Evolutionary conservation across 371 early-diverging fungal species (phyloP), one percentile per base, ranked within the genome.

Genomic region (Dentiscutata heterogama): DNA sequence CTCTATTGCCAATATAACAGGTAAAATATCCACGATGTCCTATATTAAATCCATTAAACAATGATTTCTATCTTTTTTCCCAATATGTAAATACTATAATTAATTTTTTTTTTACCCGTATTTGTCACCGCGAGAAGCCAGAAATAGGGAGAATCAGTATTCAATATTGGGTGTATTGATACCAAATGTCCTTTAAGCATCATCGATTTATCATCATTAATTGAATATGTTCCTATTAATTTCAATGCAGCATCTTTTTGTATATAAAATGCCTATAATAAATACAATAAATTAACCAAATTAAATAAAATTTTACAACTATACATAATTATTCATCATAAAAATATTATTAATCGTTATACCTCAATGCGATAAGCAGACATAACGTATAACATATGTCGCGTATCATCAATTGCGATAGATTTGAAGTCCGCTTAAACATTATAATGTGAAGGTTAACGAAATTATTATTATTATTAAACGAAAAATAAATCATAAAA

Each of bases 11-110:
- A 7, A 29, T 18, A 54, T 64, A 78, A 31, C 72, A 80, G 58
- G 81, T 71, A 68, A 80, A 80, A 46, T 80, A 80, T 51, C 81
- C 70, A 20, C 81, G 81, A 27, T 80, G 81, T 6, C 80, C 80
- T 80, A 54, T 14, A 39, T 39, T 68, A 18, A 31, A 39, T 67
- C 7, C 20, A 10, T 39, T 8, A 68, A 68, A 13, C 13, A 31
- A 68, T 68, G 20, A 68, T 25, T 10, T 53, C 11, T 22, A 73
- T 25, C 6, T 51, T 39, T n/a, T 54, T 53, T 51, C 53, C 22
- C 20, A 53, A 51, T 51, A 22, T 22, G 2, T 11, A 10, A 67
- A 67, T 18, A 25, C 18, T 42, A 67, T 67, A 67, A 67, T 35
- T 67, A 22, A 58, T 61, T 53, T 70, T 35, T 61, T 53, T 70